Conservation (phyloP, 805 yeast species). For the Candida maesae region DNA sequence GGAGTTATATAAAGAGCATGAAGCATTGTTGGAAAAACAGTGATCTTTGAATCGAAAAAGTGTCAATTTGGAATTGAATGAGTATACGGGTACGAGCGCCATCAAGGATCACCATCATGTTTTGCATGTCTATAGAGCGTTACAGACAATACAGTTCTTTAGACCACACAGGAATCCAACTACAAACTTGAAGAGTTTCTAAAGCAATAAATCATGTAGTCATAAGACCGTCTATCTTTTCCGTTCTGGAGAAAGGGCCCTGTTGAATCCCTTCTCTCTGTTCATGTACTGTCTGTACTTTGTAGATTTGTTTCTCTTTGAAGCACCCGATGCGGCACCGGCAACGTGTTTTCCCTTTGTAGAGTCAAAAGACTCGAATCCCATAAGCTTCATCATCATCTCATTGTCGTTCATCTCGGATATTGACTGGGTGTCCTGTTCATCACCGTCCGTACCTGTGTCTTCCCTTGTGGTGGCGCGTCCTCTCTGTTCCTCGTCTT, state of each 20-base stretch:
- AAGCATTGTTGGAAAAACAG: conserved; percentile 26
- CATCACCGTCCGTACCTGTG: conserved; percentile 10
- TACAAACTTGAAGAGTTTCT: too few relatives aligned
- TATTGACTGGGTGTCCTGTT: conserved; percentile 12
- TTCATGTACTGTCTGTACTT: conserved; percentile 61
- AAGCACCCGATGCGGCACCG: conserved; percentile 43
- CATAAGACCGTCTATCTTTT: conserved; percentile 3
- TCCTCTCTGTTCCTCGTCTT: conserved; percentile 7
- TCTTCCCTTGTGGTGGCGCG: conserved; percentile 14
- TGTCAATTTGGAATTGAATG: too few relatives aligned
- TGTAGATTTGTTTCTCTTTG: conserved; percentile 35
- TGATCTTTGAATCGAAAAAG: conserved; percentile 1
- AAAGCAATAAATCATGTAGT: neutral
- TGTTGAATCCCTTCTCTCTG: conserved; percentile 50
- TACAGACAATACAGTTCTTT: too few relatives aligned
- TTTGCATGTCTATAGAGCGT: too few relatives aligned
- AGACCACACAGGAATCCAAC: too few relatives aligned
- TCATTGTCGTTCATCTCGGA: conserved; percentile 25
- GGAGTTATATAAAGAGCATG: conserved; percentile 49
- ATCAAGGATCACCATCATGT: too few relatives aligned
- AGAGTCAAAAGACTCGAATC: conserved; percentile 50
- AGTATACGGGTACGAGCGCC: too few relatives aligned
- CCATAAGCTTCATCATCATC: conserved; percentile 47
- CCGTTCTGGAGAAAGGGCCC: conserved; percentile 49
- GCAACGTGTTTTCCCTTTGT: conserved; percentile 56